phyloP scores from a whole-genome alignment of 495 filamentous ascomycete species.

The Filosporella fistucella region DNA sequence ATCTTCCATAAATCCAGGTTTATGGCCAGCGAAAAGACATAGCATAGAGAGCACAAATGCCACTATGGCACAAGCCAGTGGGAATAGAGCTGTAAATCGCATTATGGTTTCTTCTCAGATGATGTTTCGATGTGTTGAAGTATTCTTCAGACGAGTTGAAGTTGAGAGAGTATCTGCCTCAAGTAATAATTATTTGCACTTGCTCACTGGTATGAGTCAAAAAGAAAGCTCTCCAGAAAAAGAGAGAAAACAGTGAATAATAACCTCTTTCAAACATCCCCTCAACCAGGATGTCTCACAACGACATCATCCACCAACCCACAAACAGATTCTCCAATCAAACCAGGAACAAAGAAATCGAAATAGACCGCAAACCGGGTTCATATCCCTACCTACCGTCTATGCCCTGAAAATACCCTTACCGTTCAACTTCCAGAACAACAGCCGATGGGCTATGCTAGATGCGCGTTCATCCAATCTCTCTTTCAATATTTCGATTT shows the following conservation, averaged over 20 bases:
- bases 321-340: neutral
- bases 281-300: neutral
- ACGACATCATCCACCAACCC: conserved; percentile 12
- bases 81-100: conserved; percentile 18
- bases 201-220: neutral
- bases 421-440: no score
- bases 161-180: neutral
- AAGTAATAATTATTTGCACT: neutral
- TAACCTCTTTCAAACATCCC: neutral
- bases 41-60: conserved; percentile 66
- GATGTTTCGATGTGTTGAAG: neutral
- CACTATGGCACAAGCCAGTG: conserved; percentile 33
- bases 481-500: no score
- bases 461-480: no score
- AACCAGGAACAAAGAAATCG: neutral
- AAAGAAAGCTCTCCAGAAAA: neutral
- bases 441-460: no score
- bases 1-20: conserved; percentile 53
- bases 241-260: conserved; percentile 4
- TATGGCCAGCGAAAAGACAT: conserved; percentile 66
- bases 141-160: neutral
- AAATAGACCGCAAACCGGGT: neutral
- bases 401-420: no score
- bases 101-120: conserved; percentile 11
- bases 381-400: neutral